Evolutionary conservation across 306 rosid species (phyloP), one percentile per base, ranked within the genome.

Genomic region (Erythrophleum fordii): DNA sequence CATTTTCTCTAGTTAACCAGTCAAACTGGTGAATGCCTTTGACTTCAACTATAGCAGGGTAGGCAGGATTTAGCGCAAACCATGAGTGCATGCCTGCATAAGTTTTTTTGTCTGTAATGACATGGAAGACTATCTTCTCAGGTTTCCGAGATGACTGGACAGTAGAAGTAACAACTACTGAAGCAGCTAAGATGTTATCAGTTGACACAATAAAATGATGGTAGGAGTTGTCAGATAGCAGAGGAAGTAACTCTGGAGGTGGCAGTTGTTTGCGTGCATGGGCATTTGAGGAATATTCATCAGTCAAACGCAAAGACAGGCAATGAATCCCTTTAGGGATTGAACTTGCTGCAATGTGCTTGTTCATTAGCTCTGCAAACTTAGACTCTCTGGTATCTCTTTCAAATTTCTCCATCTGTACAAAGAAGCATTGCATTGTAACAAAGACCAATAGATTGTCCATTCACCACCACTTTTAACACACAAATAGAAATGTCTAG

Each of bases 11-110:
- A n/a, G 97, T 96, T 86, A 96, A 92, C 98, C 98, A 96, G 73
- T 93, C 98, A 83, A 96, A 96, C 78, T 96, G 99, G 90, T 96
- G 99, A 82, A 96, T 73, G 14, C 99, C 93, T 86, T 86, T 96
- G 85, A 96, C 97, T 87, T 96, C 99, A 82, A 96, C 92, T 77
- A 93, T 86, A 55, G 99, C 98, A 66, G 99, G 99, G 78, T 89
- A 82, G 73, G 78, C 83, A n/a, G 99, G 90, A 81, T 96, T 96
- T 73, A 96, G 81, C 13, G 99, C 98, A 89, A 96, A 96, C 99
- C 99, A 96, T 39, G 99, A 96, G 91, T 93, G 99, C 99, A 96
- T 96, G 72, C 97, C 98, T 18, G 97, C 95, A 20, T 93, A 96
- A 37, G 99, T 96, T 83, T 96, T 96, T 86, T 93, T 96, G 86